These are phyloP conservation scores for Cupressus sempervirens DNA, from an alignment of 75 land plant genomes.

Conservation along the genomic window DNA sequence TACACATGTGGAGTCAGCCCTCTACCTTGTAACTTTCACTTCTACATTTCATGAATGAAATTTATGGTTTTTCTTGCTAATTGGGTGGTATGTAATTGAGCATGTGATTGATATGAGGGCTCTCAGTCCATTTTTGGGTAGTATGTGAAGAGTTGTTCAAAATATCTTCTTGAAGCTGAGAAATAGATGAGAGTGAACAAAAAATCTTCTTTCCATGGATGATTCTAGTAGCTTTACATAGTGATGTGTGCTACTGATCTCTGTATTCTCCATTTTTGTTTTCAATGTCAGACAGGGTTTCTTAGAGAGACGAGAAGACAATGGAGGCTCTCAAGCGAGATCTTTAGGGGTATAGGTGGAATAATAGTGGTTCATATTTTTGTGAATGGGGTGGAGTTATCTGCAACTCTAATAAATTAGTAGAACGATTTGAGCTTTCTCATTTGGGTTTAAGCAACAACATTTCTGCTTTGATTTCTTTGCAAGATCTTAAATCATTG, in stretches of 20 bases:
- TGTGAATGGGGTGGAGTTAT: conserved; percentile 60
- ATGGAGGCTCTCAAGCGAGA: conserved; percentile 34
- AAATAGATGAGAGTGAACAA: background rate
- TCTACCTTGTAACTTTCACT: no score
- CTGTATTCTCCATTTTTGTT: background rate
- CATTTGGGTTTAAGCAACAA: conserved; percentile 41
- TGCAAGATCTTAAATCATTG: conserved; percentile 35
- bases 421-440: conserved; percentile 52
- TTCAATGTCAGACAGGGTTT: conserved; percentile 5
- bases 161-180: background rate
- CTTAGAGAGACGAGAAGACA: conserved; percentile 33
- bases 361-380: conserved; percentile 24
- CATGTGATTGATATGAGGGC: no score
- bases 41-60: no score
- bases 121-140: no score
- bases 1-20: no score
- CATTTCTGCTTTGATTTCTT: conserved; percentile 38
- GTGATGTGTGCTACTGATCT: background rate
- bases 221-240: background rate
- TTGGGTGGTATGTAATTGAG: no score
- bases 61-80: no score
- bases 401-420: conserved; percentile 36
- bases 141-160: background rate
- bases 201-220: background rate
- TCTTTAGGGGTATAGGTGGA: conserved; percentile 39